These are phyloP conservation scores for Aureobasidium sp. DNA, from an alignment of 2,329 filamentous ascomycete genomes.

Conservation along the genomic window DNA sequence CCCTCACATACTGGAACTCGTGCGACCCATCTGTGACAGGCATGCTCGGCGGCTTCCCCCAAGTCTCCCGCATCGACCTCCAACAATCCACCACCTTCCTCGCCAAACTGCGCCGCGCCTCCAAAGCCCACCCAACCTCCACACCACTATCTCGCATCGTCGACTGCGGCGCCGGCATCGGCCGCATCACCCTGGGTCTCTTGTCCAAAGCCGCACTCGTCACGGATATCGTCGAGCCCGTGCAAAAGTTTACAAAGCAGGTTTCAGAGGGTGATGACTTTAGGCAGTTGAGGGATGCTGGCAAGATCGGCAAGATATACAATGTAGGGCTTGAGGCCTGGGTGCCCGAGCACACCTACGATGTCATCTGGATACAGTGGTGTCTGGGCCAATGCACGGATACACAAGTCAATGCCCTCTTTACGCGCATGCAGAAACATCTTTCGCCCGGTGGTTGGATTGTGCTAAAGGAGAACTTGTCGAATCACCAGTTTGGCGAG, in stretches of 20 bases:
- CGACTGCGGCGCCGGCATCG: conserved; percentile 64
- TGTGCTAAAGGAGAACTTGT: conserved; percentile 74
- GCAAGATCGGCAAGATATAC: conserved; percentile 54
- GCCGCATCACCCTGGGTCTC: conserved; percentile 69
- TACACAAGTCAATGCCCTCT: conserved; percentile 56
- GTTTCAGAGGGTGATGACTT: conserved; percentile 35
- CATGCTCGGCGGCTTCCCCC: conserved; percentile 69
- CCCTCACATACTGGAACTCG: conserved; percentile 44
- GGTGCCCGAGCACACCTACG: conserved; percentile 52
- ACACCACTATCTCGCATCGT: conserved; percentile 35
- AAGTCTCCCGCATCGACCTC: conserved; percentile 61
- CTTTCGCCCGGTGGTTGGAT: conserved; percentile 47
- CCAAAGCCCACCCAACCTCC: conserved; percentile 20
- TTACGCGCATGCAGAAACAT: conserved; percentile 41
- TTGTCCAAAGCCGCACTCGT: conserved; percentile 59
- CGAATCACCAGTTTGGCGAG: conserved; percentile 39
- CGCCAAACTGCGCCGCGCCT: conserved; percentile 49
- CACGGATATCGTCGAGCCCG: conserved; percentile 79
- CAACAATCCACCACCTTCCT: conserved; percentile 62
- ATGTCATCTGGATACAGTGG: conserved; percentile 87
- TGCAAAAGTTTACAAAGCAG: conserved; percentile 65
- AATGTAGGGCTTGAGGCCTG: conserved; percentile 69
- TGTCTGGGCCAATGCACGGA: conserved; percentile 78
- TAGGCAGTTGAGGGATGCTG: conserved; percentile 29
- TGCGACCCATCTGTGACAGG: conserved; percentile 52